Evolutionary conservation across 192 early-diverging fungal species (phyloP).

Genomic region (Gorgonomyces haynaldii): DNA sequence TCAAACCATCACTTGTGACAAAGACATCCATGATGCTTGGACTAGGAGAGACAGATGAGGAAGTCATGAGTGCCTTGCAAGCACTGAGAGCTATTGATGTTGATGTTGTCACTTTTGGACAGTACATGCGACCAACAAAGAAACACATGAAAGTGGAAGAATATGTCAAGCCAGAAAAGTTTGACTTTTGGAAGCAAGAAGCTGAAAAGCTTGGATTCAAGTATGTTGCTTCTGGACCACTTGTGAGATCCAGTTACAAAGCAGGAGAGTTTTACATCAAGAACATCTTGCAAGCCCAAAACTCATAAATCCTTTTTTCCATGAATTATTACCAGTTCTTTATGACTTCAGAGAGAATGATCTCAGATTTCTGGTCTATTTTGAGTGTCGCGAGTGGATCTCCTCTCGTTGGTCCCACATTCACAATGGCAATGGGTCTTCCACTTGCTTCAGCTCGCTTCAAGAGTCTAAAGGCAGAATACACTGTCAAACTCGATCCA

Average conservation of each 20-base stretch:
- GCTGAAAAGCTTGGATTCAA: slow-evolving; percentile 80
- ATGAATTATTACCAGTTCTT: too few relatives aligned
- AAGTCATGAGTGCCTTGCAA: slow-evolving; percentile 77
- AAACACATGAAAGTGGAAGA: slow-evolving; percentile 94
- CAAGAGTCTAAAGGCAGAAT: slow-evolving; percentile 67
- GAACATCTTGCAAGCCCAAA: slow-evolving; percentile 53
- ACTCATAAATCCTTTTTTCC: too few relatives aligned
- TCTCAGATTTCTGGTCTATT: slow-evolving; percentile 24
- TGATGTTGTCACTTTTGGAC: slow-evolving; percentile 93
- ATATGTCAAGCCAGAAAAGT: slow-evolving; percentile 86
- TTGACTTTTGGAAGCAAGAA: slow-evolving; percentile 65
- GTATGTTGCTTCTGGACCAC: slow-evolving; percentile 89
- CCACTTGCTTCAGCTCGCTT: slow-evolving; percentile 47
- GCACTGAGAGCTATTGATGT: slow-evolving; percentile 71
- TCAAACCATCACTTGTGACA: slow-evolving; percentile 70
- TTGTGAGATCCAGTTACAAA: slow-evolving; percentile 92
- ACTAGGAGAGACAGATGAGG: slow-evolving; percentile 87
- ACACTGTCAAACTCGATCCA: slow-evolving; percentile 74
- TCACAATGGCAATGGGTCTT: slow-evolving; percentile 55
- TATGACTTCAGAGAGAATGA: too few relatives aligned
- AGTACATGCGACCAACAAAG: slow-evolving; percentile 99
- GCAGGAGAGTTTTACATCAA: slow-evolving; percentile 95
- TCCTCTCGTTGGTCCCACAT: slow-evolving; percentile 65
- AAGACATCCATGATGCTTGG: slow-evolving; percentile 99
- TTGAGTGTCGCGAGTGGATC: slow-evolving; percentile 44